Evolutionary conservation across 2,329 filamentous ascomycete species (phyloP).

Genomic region (Apiospora saccharicola): DNA sequence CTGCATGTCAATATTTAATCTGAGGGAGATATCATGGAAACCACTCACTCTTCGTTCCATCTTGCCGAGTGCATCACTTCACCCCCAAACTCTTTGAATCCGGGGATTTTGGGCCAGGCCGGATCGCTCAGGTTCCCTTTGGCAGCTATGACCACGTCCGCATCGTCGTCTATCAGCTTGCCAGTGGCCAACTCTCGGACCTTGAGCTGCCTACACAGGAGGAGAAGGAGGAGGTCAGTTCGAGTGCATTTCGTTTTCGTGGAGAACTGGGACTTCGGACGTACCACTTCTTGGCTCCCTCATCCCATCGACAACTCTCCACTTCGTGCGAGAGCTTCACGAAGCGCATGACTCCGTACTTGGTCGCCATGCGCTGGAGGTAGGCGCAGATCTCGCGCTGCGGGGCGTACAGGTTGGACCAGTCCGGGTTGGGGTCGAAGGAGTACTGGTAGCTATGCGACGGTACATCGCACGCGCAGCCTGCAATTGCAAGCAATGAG

Average conservation of each 20-base stretch:
- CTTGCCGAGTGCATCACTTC: conserved; percentile 54
- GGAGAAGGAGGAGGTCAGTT: background rate
- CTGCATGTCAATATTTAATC: background rate
- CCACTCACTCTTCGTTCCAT: conserved; percentile 50
- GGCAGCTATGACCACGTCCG: conserved; percentile 50
- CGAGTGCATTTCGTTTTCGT: background rate
- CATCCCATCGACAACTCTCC: conserved; percentile 50
- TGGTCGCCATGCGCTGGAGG: conserved; percentile 54
- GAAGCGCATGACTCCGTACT: conserved; percentile 54
- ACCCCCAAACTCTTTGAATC: conserved; percentile 50
- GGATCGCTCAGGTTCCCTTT: conserved; percentile 52
- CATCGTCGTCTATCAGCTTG: conserved; percentile 47
- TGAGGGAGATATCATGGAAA: background rate
- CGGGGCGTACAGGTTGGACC: conserved; percentile 59
- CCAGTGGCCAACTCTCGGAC: conserved; percentile 46
- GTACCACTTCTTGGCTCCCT: conserved; percentile 48
- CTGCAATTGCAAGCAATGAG: conserved; percentile 28
- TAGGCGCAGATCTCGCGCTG: conserved; percentile 58
- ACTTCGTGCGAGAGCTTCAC: conserved; percentile 54
- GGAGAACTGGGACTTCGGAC: background rate
- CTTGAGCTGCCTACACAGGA: conserved; percentile 40
- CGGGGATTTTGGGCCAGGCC: conserved; percentile 52
- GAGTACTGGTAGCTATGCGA: conserved; percentile 64
- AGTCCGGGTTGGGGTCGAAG: conserved; percentile 62
- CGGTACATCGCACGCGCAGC: conserved; percentile 44